A percentile compares a stretch with the other conserved stretches of the same genome.
Conservation (phyloP, 2,329 filamentous ascomycete genomes). For the Fusarium sp. region DNA sequence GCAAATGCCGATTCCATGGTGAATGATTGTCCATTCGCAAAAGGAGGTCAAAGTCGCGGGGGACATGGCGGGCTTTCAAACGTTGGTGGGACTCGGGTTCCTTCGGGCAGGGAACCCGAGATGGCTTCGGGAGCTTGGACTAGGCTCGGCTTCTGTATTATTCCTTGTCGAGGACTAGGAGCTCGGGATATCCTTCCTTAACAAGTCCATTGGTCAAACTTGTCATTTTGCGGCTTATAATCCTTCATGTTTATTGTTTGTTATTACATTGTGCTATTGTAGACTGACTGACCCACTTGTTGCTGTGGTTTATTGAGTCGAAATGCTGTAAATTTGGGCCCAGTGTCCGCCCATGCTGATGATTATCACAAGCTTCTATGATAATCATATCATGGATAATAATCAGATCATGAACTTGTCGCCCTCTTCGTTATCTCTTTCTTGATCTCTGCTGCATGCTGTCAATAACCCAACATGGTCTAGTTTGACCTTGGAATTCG, state of each 20-base stretch:
- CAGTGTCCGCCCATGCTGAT: background rate
- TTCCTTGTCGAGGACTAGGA: background rate
- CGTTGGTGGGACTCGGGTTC: conserved; percentile 5
- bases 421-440: background rate
- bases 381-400: background rate
- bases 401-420: background rate
- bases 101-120: conserved; percentile 2
- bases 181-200: background rate
- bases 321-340: background rate
- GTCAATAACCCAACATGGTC: background rate
- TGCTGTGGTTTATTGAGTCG: background rate
- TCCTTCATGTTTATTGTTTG: background rate
- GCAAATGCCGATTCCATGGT: background rate
- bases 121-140: background rate
- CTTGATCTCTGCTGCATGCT: background rate
- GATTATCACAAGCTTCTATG: background rate
- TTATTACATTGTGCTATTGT: background rate
- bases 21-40: background rate
- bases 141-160: background rate
- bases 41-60: background rate
- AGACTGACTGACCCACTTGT: background rate
- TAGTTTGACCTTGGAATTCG: background rate
- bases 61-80: background rate
- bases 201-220: background rate
- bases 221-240: background rate